These are phyloP conservation scores for Lathyrus tuberosus DNA, from an alignment of 306 rosid species.

Conservation along the genomic window DNA sequence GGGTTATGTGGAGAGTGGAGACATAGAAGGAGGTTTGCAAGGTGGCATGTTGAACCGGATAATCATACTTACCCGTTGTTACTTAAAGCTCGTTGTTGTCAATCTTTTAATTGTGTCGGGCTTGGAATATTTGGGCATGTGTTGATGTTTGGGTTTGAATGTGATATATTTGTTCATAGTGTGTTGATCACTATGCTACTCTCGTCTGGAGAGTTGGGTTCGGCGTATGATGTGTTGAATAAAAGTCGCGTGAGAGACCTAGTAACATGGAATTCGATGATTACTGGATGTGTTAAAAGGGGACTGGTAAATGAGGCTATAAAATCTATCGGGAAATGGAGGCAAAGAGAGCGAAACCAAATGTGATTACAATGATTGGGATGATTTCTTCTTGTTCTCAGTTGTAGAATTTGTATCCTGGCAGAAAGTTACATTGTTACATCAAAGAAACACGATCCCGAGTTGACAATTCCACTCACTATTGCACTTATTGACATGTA, in stretches of 20 bases:
- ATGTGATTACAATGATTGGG: conserved; percentile 82
- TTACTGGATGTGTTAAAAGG: conserved; percentile 65
- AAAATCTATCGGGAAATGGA: conserved; percentile 56
- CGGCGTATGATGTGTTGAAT: conserved; percentile 62
- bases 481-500: conserved; percentile 85
- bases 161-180: conserved; percentile 68
- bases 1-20: conserved; percentile 62
- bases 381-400: conserved; percentile 73
- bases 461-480: conserved; percentile 59
- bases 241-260: conserved; percentile 66
- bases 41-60: conserved; percentile 58
- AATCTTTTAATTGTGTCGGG: conserved; percentile 48
- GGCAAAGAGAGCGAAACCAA: conserved; percentile 57
- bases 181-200: conserved; percentile 62
- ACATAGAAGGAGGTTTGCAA: conserved; percentile 49
- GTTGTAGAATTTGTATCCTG: conserved; percentile 58
- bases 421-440: conserved; percentile 55
- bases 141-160: conserved; percentile 62
- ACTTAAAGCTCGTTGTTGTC: conserved; percentile 65
- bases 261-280: conserved; percentile 84
- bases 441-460: conserved; percentile 47
- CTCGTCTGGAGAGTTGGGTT: conserved; percentile 53
- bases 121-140: conserved; percentile 61
- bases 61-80: conserved; percentile 66
- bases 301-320: conserved; percentile 64